phyloP scores from a whole-genome alignment of 2,329 filamentous ascomycete species.

The Xylaria sp. region DNA sequence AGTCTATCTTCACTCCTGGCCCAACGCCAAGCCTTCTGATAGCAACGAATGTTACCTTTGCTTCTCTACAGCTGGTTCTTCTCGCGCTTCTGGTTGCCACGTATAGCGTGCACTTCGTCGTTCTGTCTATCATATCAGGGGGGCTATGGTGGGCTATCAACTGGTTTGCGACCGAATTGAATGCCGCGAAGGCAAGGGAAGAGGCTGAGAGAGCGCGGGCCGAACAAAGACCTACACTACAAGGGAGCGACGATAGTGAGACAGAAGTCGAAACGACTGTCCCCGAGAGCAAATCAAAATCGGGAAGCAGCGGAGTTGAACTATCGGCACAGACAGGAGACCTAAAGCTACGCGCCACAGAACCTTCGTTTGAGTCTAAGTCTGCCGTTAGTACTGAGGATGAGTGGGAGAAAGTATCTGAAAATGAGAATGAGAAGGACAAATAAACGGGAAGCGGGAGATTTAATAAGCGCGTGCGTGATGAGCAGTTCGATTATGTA shows the following conservation, averaged over 20 bases:
- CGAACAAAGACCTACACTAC: conserved; percentile 51
- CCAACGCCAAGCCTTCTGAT: conserved; percentile 87
- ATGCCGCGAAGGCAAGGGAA: conserved; percentile 58
- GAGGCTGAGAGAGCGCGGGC: conserved; percentile 56
- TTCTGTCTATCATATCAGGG: conserved; percentile 81
- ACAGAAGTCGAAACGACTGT: conserved; percentile 61
- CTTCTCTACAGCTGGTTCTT: conserved; percentile 82
- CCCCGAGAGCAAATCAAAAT: conserved; percentile 41
- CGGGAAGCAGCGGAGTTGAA: conserved; percentile 59
- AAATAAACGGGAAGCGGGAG: conserved; percentile 51
- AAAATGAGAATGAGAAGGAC: conserved; percentile 73
- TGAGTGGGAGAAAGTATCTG: conserved; percentile 96
- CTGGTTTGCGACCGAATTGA: conserved; percentile 86
- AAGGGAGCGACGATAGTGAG: conserved; percentile 59
- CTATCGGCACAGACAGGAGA: conserved; percentile 56
- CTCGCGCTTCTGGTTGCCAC: conserved; percentile 81
- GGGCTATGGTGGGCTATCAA: conserved; percentile 95
- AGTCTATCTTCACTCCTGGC: conserved; percentile 92
- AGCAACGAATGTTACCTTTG: conserved; percentile 92
- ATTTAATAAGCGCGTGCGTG: conserved; percentile 12
- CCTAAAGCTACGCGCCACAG: conserved; percentile 60
- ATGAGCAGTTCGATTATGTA: conserved; percentile 21
- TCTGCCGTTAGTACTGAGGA: conserved; percentile 84
- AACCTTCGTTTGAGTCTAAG: conserved; percentile 58
- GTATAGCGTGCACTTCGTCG: conserved; percentile 86